phyloP scores from a whole-genome alignment of 2,329 filamentous ascomycete genomes.

The Coleophoma eucalyptorum region DNA sequence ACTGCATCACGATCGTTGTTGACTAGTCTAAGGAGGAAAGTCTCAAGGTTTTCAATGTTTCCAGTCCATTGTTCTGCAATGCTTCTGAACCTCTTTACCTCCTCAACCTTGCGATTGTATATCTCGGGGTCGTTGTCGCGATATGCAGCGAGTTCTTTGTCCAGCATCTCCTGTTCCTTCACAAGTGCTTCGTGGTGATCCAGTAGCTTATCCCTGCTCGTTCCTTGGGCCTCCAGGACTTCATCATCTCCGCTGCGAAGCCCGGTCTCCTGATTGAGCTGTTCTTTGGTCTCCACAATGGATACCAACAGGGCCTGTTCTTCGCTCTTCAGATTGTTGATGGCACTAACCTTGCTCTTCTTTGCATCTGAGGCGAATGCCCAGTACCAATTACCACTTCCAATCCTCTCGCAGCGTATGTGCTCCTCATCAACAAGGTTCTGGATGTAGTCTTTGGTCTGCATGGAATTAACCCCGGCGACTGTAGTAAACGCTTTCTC shows the following conservation, averaged over 20 bases:
- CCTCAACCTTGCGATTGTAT: conserved; percentile 21
- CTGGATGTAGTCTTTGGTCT: conserved; percentile 65
- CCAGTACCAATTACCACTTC: conserved; percentile 72
- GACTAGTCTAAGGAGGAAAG: conserved; percentile 17
- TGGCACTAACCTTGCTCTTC: conserved; percentile 38
- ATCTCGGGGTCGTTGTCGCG: conserved; percentile 26
- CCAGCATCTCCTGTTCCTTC: conserved; percentile 22
- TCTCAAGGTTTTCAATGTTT: conserved; percentile 25
- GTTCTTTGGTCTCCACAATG: conserved; percentile 28
- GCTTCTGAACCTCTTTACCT: conserved; percentile 21
- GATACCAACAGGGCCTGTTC: conserved; percentile 22
- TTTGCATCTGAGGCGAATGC: conserved; percentile 53
- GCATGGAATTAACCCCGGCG: conserved; percentile 61
- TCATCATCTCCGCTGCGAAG: conserved; percentile 27
- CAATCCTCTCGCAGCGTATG: conserved; percentile 66
- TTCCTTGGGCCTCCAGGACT: conserved; percentile 22
- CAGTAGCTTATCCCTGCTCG: conserved; percentile 20
- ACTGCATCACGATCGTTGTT: conserved; percentile 30
- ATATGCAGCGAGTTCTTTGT: conserved; percentile 26
- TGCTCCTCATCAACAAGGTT: conserved; percentile 56
- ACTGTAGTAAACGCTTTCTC: conserved; percentile 60
- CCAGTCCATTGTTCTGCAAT: conserved; percentile 26
- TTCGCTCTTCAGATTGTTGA: conserved; percentile 32
- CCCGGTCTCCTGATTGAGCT: conserved; percentile 31
- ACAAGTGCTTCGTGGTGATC: conserved; percentile 19